Base-by-base conservation (phyloP, 2,329 filamentous ascomycete genomes). In the Stagonosporopsis tanaceti region DNA sequence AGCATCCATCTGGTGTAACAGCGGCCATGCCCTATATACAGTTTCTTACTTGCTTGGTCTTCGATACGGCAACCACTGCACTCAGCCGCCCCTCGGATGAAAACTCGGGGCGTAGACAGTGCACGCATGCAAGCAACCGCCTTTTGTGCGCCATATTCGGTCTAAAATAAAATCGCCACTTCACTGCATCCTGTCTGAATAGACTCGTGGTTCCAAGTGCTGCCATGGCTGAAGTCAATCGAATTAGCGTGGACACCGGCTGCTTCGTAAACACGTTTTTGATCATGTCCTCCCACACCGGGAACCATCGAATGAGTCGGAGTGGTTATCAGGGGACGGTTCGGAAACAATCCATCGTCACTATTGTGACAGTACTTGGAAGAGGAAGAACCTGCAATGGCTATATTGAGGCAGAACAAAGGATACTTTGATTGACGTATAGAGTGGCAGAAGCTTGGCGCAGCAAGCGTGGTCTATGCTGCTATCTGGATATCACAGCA, bases 71-170 rank as follows among this genome's bases (percentile, higher is more conserved):
- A 39, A 20, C 11, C 6, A 39, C 3, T 24, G 37, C 20, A 12
- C 24, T 25, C 39, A 14, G 27, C n/a, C 14, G 11, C 9, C 39
- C 2, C 51, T 54, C 45, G 38, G 45, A 25, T 38, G 34, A 48
- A 48, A 30, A 12, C n/a, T 44, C 51, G 51, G 38, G 45, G 53
- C 35, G 53, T 20, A 54, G 38, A 9, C 22, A 53, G 9, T 32
- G 30, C 12, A 6, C 32, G 48, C 38, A 45, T 51, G 28, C 25
- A 37, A 11, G 48, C 15, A 44, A 11, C 39, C 48, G 48, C 39
- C 17, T 17, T 20, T 20, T 20, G 20, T 20, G 20, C 20, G 20
- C 20, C 20, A 8, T 27, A 27, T 8, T 6, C 25, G 8, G 5
- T 27, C 8, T 27, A 4, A 8, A 27, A 27, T 27, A 4, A 6